Percentiles rank a stretch among this genome's conserved stretches.
Evolutionary conservation across 2,329 filamentous ascomycete genomes (phyloP).

Genomic region (Coniochaeta ligniaria): DNA sequence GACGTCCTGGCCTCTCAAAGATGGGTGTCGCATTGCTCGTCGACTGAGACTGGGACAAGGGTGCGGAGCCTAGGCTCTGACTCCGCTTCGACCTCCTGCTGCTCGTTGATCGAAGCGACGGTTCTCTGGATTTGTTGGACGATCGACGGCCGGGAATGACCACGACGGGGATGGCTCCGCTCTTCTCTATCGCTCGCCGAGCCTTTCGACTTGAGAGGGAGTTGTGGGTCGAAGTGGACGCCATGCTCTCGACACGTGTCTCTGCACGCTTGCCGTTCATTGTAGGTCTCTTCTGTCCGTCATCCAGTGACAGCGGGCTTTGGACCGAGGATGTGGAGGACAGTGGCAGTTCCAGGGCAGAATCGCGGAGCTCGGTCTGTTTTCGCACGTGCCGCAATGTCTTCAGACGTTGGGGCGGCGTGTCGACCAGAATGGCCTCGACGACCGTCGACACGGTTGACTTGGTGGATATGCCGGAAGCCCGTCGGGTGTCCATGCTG

Average conservation of each 20-base stretch:
- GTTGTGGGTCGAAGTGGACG: slow-evolving; percentile 39
- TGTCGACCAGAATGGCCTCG: slow-evolving; percentile 50
- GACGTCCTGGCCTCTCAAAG: slow-evolving; percentile 33
- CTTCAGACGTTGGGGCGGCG: slow-evolving; percentile 37
- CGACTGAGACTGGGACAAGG: slow-evolving; percentile 31
- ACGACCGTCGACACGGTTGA: slow-evolving; percentile 50
- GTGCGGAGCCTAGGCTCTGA: slow-evolving; percentile 42
- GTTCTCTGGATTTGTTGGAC: slow-evolving; percentile 43
- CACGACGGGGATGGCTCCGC: slow-evolving; percentile 54
- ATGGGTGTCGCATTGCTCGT: slow-evolving; percentile 31
- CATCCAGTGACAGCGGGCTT: slow-evolving; percentile 28
- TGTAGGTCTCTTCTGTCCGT: slow-evolving; percentile 6
- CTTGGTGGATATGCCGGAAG: slow-evolving; percentile 46
- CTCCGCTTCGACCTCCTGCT: slow-evolving; percentile 48
- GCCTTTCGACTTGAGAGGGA: slow-evolving; percentile 47
- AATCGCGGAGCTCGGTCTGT: slow-evolving; percentile 41
- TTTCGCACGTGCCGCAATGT: slow-evolving; percentile 58
- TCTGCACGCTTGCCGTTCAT: slow-evolving; percentile 13
- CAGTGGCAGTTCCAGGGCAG: slow-evolving; percentile 25
- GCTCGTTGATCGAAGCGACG: slow-evolving; percentile 54
- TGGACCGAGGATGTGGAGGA: slow-evolving; percentile 35
- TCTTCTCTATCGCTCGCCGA: slow-evolving; percentile 51
- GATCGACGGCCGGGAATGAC: slow-evolving; percentile 53
- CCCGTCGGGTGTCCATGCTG: slow-evolving; percentile 37
- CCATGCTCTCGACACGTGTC: slow-evolving; percentile 34